Conservation (phyloP, 73 alveolate species). For the Tetrahymena thermophila region DNA sequence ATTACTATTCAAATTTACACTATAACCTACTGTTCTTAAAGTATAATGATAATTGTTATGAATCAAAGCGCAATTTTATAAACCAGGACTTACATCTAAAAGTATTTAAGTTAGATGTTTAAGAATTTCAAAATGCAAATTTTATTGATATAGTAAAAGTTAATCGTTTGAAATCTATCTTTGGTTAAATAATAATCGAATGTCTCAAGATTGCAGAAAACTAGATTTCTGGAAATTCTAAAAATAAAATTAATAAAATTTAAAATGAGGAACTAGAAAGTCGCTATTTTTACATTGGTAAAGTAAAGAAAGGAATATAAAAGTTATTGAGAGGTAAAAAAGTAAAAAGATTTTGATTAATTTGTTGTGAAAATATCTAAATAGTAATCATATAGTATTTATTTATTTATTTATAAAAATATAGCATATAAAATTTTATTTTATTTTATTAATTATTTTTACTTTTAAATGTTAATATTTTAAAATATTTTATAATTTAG, state of each 20-base stretch:
- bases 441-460: too few species aligned
- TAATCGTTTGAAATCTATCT: neutral
- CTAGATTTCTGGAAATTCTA: neutral
- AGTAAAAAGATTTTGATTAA: neutral
- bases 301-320: neutral
- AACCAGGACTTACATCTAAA: neutral
- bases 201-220: neutral
- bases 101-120: neutral
- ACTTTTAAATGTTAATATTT: too few species aligned
- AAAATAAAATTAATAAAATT: neutral
- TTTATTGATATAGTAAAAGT: neutral
- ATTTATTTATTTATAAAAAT: too few species aligned
- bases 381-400: too few species aligned
- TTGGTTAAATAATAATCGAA: neutral
- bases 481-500: too few species aligned
- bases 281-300: neutral
- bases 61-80: neutral
- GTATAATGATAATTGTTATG: neutral
- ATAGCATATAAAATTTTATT: too few species aligned
- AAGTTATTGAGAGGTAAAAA: neutral
- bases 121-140: neutral
- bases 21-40: neutral
- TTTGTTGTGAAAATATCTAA: neutral
- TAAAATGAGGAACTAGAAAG: neutral
- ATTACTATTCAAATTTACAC: neutral